Evolutionary conservation across 2,329 filamentous ascomycete genomes (phyloP).

Genomic region (Rosellinia necatrix): DNA sequence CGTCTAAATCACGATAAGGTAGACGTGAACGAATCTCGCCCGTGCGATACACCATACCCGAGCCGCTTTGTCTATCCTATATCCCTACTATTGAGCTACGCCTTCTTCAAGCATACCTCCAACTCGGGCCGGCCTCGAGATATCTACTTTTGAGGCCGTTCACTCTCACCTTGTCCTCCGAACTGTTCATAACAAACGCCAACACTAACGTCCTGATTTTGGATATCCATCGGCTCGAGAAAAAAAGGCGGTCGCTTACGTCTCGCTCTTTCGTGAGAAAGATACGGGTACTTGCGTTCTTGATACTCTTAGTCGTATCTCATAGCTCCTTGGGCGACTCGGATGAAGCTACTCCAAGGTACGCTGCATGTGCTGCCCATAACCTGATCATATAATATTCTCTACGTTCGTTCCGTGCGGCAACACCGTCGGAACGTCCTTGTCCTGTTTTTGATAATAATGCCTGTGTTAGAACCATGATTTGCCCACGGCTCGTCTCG

Average conservation of each 20-base stretch:
- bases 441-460: not conserved
- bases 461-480: not conserved
- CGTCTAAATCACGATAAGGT: not conserved
- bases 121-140: not conserved
- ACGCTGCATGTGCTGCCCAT: conserved; percentile 15
- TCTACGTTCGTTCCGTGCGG: not conserved
- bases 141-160: not conserved
- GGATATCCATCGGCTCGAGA: not conserved
- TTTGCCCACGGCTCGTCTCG: not conserved
- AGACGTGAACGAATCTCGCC: not conserved
- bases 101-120: not conserved
- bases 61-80: not conserved
- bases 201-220: not conserved
- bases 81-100: not conserved
- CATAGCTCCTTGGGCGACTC: conserved; percentile 2
- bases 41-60: not conserved
- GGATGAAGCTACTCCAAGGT: not conserved
- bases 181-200: not conserved
- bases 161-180: not conserved
- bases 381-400: conserved; percentile 6
- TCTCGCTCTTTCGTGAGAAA: conserved; percentile 11
- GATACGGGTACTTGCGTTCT: conserved; percentile 24
- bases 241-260: no score
- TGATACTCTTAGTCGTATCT: not conserved
- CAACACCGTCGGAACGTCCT: not conserved